phyloP scores from a whole-genome alignment of 2,329 filamentous ascomycete species.

The Ascochyta fabae region DNA sequence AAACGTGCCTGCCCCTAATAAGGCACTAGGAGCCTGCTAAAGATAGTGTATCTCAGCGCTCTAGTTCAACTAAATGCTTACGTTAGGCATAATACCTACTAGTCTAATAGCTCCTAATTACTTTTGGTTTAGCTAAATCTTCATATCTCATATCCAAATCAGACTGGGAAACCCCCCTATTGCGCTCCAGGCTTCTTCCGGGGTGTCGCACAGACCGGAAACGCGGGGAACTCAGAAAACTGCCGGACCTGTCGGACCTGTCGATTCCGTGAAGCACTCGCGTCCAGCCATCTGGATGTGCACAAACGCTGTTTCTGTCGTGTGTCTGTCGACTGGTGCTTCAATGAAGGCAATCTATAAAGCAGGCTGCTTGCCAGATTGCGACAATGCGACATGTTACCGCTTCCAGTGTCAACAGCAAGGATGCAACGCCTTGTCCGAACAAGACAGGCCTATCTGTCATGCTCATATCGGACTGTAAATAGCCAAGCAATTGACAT shows the following conservation, averaged over 20 bases:
- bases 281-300: conserved; percentile 19
- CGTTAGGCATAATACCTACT: no score
- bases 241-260: conserved; percentile 13
- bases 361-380: background rate
- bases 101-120: no score
- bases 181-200: conserved; percentile 20
- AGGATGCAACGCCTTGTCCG: conserved; percentile 3
- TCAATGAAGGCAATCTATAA: background rate
- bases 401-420: background rate
- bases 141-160: no score
- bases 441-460: conserved; percentile 11
- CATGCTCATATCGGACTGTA: conserved; percentile 3
- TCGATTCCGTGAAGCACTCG: conserved; percentile 9
- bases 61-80: no score
- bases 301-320: conserved; percentile 5
- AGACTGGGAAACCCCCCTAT: background rate
- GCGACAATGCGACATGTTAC: background rate
- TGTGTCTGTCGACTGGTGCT: conserved; percentile 10
- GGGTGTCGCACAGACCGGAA: conserved; percentile 22
- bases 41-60: no score
- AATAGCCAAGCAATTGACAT: conserved; percentile 4
- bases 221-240: conserved; percentile 24
- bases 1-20: no score
- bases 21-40: no score
- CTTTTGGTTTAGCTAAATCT: no score